Evolutionary conservation across 257 asterid genomes (phyloP).

Genomic region (Salvia splendens): DNA sequence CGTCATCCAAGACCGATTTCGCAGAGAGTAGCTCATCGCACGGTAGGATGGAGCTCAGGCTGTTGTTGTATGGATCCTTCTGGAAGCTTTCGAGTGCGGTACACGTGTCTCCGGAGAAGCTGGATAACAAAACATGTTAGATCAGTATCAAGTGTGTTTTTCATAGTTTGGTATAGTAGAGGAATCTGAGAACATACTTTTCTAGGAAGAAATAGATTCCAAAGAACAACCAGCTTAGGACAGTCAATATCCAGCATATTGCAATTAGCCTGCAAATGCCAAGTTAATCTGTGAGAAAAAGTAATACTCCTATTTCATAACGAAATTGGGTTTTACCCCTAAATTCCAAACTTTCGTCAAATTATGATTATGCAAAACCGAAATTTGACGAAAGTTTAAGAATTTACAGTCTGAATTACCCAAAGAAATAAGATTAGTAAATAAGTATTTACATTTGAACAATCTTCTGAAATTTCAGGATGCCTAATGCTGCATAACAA

Average conservation of each 20-base stretch:
- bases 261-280: constrained; percentile 50
- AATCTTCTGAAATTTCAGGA: constrained; percentile 33
- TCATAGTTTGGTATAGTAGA: no score
- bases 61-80: constrained; percentile 74
- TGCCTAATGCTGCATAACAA: constrained; percentile 33
- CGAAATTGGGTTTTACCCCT: no score
- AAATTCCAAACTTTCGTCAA: no score
- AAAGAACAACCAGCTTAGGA: constrained; percentile 65
- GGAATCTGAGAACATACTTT: constrained; percentile 40
- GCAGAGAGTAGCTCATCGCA: constrained; percentile 74
- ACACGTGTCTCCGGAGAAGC: constrained; percentile 79
- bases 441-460: constrained; percentile 36
- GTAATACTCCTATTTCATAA: no score
- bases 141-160: no score
- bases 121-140: constrained; percentile 25
- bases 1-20: constrained; percentile 44
- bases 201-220: constrained; percentile 65
- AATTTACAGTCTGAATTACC: no score
- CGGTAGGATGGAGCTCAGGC: constrained; percentile 80
- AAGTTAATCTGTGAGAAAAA: constrained; percentile 24
- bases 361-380: no score
- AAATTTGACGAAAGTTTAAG: no score
- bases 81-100: constrained; percentile 71
- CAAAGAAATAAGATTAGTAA: background rate
- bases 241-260: constrained; percentile 64